Percentiles rank a stretch among this genome's conserved stretches.
phyloP scores from a whole-genome alignment of 177 flowering plant species.

The Tripterygium wilfordii region DNA sequence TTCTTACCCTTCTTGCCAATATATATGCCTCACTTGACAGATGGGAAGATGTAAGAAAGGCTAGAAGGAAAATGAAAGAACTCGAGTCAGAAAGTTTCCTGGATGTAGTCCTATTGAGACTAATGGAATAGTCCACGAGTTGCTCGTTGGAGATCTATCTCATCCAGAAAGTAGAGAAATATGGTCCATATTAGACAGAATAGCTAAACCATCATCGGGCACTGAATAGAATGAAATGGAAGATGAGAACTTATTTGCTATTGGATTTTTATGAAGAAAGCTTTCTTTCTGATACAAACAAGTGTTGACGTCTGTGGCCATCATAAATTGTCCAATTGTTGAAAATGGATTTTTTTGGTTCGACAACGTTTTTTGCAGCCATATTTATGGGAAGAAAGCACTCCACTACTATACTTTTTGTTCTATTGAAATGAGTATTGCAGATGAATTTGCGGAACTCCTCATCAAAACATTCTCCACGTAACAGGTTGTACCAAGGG shows the following conservation, averaged over 20 bases:
- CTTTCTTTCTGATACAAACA: no score
- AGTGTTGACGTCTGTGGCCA: no score
- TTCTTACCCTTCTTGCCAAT: constrained; percentile 60
- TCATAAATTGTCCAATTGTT: no score
- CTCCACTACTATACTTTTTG: no score
- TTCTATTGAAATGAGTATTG: no score
- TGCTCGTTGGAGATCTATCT: constrained; percentile 47
- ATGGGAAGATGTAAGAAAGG: constrained; percentile 66
- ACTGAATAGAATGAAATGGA: constrained; percentile 14
- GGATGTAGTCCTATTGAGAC: constrained; percentile 79
- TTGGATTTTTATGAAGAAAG: no score
- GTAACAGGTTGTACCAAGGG: no score
- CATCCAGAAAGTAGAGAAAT: constrained; percentile 34
- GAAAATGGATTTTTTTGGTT: no score
- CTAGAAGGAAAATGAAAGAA: constrained; percentile 62
- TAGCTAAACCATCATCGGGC: constrained; percentile 17
- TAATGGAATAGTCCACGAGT: constrained; percentile 47
- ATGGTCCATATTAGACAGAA: constrained; percentile 22
- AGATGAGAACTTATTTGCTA: constrained; percentile 5
- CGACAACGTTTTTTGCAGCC: no score
- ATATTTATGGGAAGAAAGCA: no score
- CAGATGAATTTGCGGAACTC: no score
- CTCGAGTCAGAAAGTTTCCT: constrained; percentile 50
- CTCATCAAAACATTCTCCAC: no score
- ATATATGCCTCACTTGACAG: constrained; percentile 67